phyloP scores from a whole-genome alignment of 495 filamentous ascomycete species.

The Daldinia vernicosa region DNA sequence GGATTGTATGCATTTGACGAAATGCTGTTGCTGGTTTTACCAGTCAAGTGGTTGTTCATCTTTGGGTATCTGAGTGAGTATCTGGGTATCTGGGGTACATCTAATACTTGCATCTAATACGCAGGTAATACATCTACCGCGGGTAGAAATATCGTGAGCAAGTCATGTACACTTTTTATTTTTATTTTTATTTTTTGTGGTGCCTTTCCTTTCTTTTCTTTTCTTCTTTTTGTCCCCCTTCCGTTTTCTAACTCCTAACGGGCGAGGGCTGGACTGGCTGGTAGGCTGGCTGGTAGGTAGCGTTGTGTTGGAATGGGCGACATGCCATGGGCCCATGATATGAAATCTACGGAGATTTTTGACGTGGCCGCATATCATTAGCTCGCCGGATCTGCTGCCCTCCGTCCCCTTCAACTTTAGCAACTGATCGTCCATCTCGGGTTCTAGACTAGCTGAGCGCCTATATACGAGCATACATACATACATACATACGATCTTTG shows the following conservation, averaged over 20 bases:
- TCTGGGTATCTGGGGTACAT: background rate
- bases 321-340: conserved; percentile 44
- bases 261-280: conserved; percentile 1
- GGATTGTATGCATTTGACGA: conserved; percentile 28
- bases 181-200: conserved; percentile 12
- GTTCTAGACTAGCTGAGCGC: conserved; percentile 39
- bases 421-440: conserved; percentile 40
- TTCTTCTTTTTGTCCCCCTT: background rate
- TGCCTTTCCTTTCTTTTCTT: background rate
- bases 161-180: conserved; percentile 19
- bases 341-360: conserved; percentile 48
- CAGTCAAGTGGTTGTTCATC: conserved; percentile 28
- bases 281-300: conserved; percentile 6
- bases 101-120: background rate
- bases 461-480: background rate
- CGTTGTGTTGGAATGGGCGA: conserved; percentile 39
- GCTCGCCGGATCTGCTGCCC: conserved; percentile 43
- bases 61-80: background rate
- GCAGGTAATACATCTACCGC: conserved; percentile 6
- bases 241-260: background rate
- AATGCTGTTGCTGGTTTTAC: conserved; percentile 26
- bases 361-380: conserved; percentile 52
- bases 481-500: background rate
- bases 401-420: conserved; percentile 39
- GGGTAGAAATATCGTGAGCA: conserved; percentile 13